Evolutionary conservation across 2,329 filamentous ascomycete species (phyloP).

Genomic region (Epichloe bromicola): DNA sequence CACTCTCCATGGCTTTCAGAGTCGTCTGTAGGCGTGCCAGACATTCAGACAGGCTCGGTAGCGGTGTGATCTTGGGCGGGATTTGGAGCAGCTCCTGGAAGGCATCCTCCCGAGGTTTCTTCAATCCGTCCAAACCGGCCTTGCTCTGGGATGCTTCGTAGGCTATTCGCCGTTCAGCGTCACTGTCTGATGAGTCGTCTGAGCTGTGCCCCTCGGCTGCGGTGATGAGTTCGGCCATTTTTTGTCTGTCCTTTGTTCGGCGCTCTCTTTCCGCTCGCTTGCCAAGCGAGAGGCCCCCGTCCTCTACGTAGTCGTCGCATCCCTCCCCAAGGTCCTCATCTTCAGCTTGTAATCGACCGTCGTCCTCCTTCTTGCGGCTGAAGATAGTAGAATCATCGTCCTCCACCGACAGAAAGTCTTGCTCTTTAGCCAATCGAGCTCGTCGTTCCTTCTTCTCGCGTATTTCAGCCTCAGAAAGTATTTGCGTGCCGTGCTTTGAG

Average conservation of each 20-base stretch:
- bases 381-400: slow-evolving; percentile 36
- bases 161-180: slow-evolving; percentile 59
- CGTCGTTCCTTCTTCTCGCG: slow-evolving; percentile 81
- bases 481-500: slow-evolving; percentile 30
- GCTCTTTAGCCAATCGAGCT: slow-evolving; percentile 59
- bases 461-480: slow-evolving; percentile 76
- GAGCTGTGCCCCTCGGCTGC: slow-evolving; percentile 57
- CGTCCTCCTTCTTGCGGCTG: slow-evolving; percentile 43
- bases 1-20: slow-evolving; percentile 48
- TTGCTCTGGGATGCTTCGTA: slow-evolving; percentile 81
- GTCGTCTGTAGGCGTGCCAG: slow-evolving; percentile 49
- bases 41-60: slow-evolving; percentile 60
- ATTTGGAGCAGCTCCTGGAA: slow-evolving; percentile 36
- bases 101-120: slow-evolving; percentile 25
- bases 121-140: slow-evolving; percentile 68
- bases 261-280: slow-evolving; percentile 66
- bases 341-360: slow-evolving; percentile 65
- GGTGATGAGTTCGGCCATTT: slow-evolving; percentile 75
- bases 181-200: slow-evolving; percentile 54
- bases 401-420: slow-evolving; percentile 54
- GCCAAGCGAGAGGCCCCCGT: slow-evolving; percentile 69
- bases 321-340: slow-evolving; percentile 91
- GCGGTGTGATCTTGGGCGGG: slow-evolving; percentile 61
- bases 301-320: slow-evolving; percentile 83
- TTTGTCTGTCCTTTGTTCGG: slow-evolving; percentile 49